These are phyloP conservation scores for Leucosporidium yakuticum DNA, from an alignment of 768 basidiomycete species.

Conservation along the genomic window DNA sequence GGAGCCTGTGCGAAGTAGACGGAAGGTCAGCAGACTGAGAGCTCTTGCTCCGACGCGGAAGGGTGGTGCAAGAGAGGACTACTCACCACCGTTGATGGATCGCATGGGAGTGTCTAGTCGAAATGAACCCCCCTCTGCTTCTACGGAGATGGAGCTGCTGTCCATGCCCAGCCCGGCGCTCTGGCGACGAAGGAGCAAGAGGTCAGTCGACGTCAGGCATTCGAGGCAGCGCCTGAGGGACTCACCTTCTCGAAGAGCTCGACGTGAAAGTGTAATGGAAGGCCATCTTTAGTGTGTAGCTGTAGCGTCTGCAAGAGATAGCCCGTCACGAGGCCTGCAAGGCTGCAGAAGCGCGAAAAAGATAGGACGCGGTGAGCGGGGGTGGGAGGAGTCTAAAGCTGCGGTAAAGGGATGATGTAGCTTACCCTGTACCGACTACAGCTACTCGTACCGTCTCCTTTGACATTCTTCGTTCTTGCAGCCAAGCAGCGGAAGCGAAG, in stretches of 20 bases:
- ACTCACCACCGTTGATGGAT: slow-evolving; percentile 68
- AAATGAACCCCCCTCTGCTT: slow-evolving; percentile 36
- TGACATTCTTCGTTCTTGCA: background rate
- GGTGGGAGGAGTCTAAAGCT: background rate
- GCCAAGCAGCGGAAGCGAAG: background rate
- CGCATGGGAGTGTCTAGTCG: slow-evolving; percentile 74
- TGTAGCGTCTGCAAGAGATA: slow-evolving; percentile 50
- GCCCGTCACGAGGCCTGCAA: slow-evolving; percentile 66
- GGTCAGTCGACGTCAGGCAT: no score
- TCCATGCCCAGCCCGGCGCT: slow-evolving; percentile 62
- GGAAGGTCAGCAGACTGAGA: slow-evolving; percentile 3
- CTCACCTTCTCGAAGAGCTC: slow-evolving; percentile 70
- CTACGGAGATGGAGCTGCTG: slow-evolving; percentile 47
- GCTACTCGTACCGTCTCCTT: slow-evolving; percentile 54
- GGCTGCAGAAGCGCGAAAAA: slow-evolving; percentile 29
- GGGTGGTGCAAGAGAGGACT: background rate
- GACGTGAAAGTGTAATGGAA: slow-evolving; percentile 55
- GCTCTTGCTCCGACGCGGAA: background rate
- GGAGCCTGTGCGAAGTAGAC: slow-evolving; percentile 52
- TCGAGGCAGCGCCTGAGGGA: background rate
- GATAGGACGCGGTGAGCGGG: background rate
- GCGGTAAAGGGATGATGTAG: background rate
- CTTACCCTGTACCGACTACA: slow-evolving; percentile 58
- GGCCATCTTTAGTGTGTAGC: slow-evolving; percentile 38
- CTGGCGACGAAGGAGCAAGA: slow-evolving; percentile 42